Evolutionary conservation across 345 rosid species (phyloP), one percentile per base, ranked within the genome.

Genomic region (Eucalyptus globulus): DNA sequence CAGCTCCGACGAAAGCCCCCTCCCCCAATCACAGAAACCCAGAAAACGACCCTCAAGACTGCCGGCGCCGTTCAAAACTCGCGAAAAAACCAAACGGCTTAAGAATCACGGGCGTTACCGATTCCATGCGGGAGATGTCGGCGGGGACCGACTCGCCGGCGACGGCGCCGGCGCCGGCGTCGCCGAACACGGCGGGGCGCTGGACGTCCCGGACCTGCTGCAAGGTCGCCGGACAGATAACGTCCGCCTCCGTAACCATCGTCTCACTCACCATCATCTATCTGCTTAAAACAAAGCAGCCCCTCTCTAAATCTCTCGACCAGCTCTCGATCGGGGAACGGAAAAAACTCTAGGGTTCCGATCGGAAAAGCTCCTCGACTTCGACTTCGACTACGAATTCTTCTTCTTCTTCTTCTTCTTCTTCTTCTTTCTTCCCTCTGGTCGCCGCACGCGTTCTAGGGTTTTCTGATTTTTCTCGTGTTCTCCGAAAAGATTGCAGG

Each of bases 231-330:
- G 81, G 88, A 40, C 76, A 80, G 4, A 60, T 49, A 9, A 87
- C 62, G 54, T 87, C 91, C 26, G 87, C 67, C 50, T 90, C 90
- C 54, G 83, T 60, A 37, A 40, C 90, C 91, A 90, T 90, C 49
- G 8, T 86, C 50, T 22, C 60, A n/a, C 86, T 72, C 49, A 40
- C 26, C 27, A 81, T 51, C 89, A 81, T 81, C 76, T 54, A 22
- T 22, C 45, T 19, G 27, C 87, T 22, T 17, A 51, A 43, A 81
- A 86, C 27, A 24, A 24, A 24, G 40, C 56, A 53, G 21, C 12
- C 21, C 3, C 34, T 62, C 31, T 62, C 1, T 8, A 31, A 24
- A 0, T 49, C 34, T 72, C 83, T 72, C 83, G 22, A 37, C 83
- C 45, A 72, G 45, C 83, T 72, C 83, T 8, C 14, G 15, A 12